These are phyloP conservation scores for Boletus tomentosulus DNA, from an alignment of 768 basidiomycete species.

Conservation along the genomic window DNA sequence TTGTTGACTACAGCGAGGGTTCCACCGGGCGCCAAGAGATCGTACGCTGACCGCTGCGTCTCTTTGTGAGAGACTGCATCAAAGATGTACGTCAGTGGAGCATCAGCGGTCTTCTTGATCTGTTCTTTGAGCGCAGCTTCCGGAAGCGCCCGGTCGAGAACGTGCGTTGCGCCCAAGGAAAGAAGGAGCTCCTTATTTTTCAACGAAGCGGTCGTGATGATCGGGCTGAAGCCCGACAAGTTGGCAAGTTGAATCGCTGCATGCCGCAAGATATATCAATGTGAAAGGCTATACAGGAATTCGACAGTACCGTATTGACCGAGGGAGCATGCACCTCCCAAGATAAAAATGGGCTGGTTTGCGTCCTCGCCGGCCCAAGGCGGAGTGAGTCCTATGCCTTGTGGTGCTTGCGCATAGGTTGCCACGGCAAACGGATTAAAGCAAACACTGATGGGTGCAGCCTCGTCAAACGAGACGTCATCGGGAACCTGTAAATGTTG, in stretches of 20 bases:
- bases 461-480: slow-evolving; percentile 34
- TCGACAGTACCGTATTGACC: slow-evolving; percentile 33
- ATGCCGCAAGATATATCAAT: background rate
- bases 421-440: slow-evolving; percentile 32
- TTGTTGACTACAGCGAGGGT: slow-evolving; percentile 16
- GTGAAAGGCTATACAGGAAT: too few relatives aligned
- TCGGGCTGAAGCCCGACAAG: slow-evolving; percentile 32
- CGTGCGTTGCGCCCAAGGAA: slow-evolving; percentile 35
- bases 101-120: background rate
- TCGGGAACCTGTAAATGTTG: slow-evolving; percentile 25
- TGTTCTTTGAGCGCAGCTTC: slow-evolving; percentile 7
- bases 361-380: slow-evolving; percentile 32
- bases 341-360: slow-evolving; percentile 29
- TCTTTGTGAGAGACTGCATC: slow-evolving; percentile 29
- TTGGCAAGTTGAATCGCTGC: slow-evolving; percentile 32
- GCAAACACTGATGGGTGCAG: slow-evolving; percentile 31
- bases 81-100: slow-evolving; percentile 8
- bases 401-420: slow-evolving; percentile 28
- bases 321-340: slow-evolving; percentile 36
- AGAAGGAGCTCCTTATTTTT: slow-evolving; percentile 27
- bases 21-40: slow-evolving; percentile 30
- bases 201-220: slow-evolving; percentile 36
- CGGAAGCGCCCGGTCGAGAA: slow-evolving; percentile 29
- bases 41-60: slow-evolving; percentile 30
- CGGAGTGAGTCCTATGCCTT: slow-evolving; percentile 22